These are phyloP conservation scores for Phaseolus coccineus DNA, from an alignment of 331 rosid species.

Conservation along the genomic window DNA sequence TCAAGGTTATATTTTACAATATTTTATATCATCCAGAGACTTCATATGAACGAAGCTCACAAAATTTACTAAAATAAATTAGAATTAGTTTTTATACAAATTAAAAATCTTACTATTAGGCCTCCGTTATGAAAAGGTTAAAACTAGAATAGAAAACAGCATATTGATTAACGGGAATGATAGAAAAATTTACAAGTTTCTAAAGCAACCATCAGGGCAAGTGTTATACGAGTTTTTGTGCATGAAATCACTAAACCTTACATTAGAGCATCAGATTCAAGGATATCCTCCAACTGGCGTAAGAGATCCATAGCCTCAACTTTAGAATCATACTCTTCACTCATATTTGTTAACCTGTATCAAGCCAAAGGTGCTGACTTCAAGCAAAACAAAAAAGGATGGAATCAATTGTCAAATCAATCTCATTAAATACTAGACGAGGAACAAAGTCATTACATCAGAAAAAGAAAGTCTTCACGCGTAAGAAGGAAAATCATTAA, in stretches of 20 bases:
- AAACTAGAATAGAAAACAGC: constrained; percentile 4
- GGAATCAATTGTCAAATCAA: constrained; percentile 16
- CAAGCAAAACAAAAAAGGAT: not conserved
- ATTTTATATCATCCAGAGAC: constrained; percentile 20
- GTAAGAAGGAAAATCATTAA: not conserved
- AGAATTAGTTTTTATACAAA: not conserved
- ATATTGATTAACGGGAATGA: constrained; percentile 14
- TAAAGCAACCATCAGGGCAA: constrained; percentile 14
- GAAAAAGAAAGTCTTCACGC: not conserved
- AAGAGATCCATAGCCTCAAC: constrained; percentile 52
- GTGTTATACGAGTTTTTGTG: not conserved
- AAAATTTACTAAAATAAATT: not conserved
- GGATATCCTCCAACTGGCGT: constrained; percentile 63
- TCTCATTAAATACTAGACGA: not conserved
- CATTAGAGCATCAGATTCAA: constrained; percentile 78
- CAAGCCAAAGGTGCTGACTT: constrained; percentile 14
- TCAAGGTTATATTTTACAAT: not conserved
- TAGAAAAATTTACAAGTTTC: constrained; percentile 12
- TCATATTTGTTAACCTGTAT: constrained; percentile 37
- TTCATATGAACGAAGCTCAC: not conserved
- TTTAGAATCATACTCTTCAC: constrained; percentile 41
- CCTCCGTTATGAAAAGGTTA: constrained; percentile 16
- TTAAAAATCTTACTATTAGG: not conserved
- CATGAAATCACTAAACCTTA: constrained; percentile 49
- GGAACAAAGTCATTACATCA: constrained; percentile 2